Percentiles rank a stretch among this genome's conserved stretches.
These are phyloP conservation scores for Durusdinium trenchii DNA, from an alignment of 73 alveolate species.

Conservation along the genomic window DNA sequence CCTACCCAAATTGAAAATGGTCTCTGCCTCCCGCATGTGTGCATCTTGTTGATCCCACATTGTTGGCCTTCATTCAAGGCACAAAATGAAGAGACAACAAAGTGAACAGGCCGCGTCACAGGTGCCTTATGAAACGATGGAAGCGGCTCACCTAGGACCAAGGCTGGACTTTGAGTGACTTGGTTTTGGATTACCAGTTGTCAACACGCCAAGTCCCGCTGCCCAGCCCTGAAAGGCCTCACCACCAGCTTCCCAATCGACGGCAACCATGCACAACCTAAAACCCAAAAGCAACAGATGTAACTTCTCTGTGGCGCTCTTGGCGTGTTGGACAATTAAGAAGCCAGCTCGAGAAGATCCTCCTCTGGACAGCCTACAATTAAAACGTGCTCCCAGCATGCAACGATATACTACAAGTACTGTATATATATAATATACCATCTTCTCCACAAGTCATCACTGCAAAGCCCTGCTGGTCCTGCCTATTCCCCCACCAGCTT, in stretches of 20 bases:
- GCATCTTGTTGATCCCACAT: conserved; percentile 75
- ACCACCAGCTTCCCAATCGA: conserved; percentile 60
- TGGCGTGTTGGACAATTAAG: not conserved
- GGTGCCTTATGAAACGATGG: conserved; percentile 76
- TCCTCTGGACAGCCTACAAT: conserved; percentile 64
- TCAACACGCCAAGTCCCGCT: not conserved
- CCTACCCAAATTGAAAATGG: not conserved
- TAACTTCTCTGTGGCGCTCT: not conserved
- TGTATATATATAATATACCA: not conserved
- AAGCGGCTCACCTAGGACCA: conserved; percentile 79
- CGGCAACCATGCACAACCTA: conserved; percentile 75
- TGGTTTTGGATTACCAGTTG: not conserved
- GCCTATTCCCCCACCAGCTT: conserved; percentile 80
- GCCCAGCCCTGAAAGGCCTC: not conserved
- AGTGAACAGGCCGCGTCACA: not conserved
- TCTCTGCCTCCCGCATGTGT: conserved; percentile 87
- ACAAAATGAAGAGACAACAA: not conserved
- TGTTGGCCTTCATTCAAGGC: conserved; percentile 9
- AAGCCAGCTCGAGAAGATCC: conserved; percentile 62
- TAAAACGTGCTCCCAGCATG: too few relatives aligned
- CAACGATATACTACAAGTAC: not conserved
- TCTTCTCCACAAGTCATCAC: not conserved
- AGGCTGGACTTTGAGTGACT: not conserved
- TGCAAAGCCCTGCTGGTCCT: not conserved
- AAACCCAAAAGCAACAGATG: not conserved